phyloP scores from a whole-genome alignment of 2,329 filamentous ascomycete genomes.

The Colletotrichum somersetense region DNA sequence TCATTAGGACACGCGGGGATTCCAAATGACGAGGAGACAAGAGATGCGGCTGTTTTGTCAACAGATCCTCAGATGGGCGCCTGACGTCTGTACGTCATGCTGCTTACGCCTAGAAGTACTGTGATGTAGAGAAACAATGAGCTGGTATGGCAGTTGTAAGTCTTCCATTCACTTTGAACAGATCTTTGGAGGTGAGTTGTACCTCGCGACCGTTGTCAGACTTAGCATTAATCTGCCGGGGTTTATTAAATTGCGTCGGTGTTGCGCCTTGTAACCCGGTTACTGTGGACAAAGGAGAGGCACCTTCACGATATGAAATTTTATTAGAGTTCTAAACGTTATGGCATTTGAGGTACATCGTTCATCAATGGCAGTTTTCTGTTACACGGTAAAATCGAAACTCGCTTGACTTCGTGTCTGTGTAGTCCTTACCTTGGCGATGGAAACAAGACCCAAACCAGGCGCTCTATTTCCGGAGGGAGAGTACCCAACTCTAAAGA shows the following conservation, averaged over 20 bases:
- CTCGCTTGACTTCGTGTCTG: neutral
- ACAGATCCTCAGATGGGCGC: neutral
- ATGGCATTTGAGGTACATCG: neutral
- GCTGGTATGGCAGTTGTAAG: neutral
- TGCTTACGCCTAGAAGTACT: neutral
- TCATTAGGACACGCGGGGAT: neutral
- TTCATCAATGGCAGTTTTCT: neutral
- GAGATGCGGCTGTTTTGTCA: neutral
- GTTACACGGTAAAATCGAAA: neutral
- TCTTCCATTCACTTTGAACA: neutral
- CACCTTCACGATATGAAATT: neutral
- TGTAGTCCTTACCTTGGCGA: neutral
- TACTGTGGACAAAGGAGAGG: neutral
- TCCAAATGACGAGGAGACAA: neutral
- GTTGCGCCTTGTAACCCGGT: slow-evolving; percentile 6
- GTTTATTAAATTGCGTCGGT: neutral
- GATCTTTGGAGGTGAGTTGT: neutral
- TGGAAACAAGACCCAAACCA: neutral
- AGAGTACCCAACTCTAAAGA: neutral
- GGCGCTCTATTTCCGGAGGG: neutral
- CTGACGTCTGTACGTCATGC: neutral
- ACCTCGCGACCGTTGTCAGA: neutral
- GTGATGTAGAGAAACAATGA: neutral
- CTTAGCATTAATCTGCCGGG: neutral
- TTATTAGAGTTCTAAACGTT: too few species aligned